Conservation (phyloP, 108 stramenopile species). For the Nitzschia sp. region DNA sequence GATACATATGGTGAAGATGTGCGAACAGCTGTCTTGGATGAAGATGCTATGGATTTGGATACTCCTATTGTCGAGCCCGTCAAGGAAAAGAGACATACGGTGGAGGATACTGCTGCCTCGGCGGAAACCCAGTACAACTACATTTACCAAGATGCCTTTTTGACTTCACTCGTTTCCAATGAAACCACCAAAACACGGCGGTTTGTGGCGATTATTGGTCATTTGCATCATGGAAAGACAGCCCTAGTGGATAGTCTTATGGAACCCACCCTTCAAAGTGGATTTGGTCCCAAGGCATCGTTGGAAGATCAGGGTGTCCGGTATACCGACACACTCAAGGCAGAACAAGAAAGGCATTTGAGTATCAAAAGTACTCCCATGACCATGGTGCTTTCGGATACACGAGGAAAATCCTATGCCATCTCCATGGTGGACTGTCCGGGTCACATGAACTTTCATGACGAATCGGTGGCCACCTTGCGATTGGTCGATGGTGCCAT, state of each 20-base stretch:
- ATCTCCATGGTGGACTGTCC: conserved; percentile 93
- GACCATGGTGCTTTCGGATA: conserved; percentile 80
- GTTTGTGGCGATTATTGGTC: conserved; percentile 89
- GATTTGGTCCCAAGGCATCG: conserved; percentile 34
- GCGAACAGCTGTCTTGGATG: conserved; percentile 93
- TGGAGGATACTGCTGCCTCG: not conserved
- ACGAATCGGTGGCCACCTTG: conserved; percentile 89
- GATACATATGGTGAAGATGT: conserved; percentile 93
- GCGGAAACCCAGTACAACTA: conserved; percentile 12
- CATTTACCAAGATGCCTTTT: conserved; percentile 57
- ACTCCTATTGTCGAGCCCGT: conserved; percentile 96
- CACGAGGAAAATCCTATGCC: conserved; percentile 84
- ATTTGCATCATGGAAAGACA: conserved; percentile 96
- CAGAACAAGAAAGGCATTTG: conserved; percentile 93
- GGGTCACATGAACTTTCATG: conserved; percentile 94
- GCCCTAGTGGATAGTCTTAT: conserved; percentile 83
- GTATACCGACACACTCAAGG: conserved; percentile 84
- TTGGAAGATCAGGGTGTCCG: conserved; percentile 53
- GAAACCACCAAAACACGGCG: conserved; percentile 74
- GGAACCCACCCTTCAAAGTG: conserved; percentile 54
- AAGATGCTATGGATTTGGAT: conserved; percentile 97
- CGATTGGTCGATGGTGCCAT: conserved; percentile 86
- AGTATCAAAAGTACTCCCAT: conserved; percentile 90
- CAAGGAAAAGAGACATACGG: conserved; percentile 50
- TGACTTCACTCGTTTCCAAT: conserved; percentile 58